Conservation (phyloP, 2,329 filamentous ascomycete species). For the Fusarium secorum region DNA sequence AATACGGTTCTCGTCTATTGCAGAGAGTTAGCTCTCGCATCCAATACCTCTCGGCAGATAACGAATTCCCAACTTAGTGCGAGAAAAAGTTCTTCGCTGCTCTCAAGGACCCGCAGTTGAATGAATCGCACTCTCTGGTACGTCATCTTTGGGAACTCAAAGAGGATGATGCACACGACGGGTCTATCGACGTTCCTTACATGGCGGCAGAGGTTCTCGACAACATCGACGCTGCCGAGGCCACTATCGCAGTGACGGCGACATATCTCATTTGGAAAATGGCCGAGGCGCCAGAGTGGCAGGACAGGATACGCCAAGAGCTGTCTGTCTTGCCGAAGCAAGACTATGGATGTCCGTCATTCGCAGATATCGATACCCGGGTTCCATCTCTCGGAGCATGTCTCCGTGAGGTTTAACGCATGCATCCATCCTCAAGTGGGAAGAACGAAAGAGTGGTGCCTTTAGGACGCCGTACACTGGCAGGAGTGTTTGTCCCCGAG, state of each 20-base stretch:
- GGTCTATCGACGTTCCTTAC: neutral
- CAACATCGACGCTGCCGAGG: neutral
- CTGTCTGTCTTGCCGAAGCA: neutral
- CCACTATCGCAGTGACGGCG: neutral
- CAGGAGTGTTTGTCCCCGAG: neutral
- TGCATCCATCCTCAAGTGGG: neutral
- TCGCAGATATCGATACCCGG: neutral
- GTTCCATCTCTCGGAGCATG: neutral
- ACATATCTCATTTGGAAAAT: neutral
- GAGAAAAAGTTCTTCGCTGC: neutral
- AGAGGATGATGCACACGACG: neutral
- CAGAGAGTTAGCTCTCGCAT: neutral
- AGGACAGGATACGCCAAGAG: neutral
- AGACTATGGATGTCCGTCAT: neutral
- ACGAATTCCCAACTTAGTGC: neutral
- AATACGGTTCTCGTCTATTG: rapidly evolving
- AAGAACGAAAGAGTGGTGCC: neutral
- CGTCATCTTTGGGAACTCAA: neutral
- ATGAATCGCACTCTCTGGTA: neutral
- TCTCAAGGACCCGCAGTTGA: neutral
- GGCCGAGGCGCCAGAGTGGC: neutral
- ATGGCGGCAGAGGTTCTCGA: neutral
- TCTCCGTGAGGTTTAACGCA: neutral
- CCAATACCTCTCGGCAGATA: neutral
- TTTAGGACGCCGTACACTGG: neutral